Evolutionary conservation across 495 filamentous ascomycete species (phyloP).

Genomic region (Hypoxylon cercidicola): DNA sequence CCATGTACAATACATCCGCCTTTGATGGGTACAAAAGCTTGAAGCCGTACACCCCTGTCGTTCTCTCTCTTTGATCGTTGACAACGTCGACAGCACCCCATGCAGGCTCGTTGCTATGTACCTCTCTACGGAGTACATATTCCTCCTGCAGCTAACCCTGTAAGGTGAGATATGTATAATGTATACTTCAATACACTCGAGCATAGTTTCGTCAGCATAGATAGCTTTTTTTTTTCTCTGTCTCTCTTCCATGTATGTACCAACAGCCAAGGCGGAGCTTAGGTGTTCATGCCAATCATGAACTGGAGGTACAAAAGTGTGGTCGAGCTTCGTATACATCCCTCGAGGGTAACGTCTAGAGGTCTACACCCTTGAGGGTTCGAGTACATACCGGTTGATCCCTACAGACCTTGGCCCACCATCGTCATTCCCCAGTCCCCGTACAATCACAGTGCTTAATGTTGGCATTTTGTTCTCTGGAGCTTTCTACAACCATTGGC

Average conservation of each 20-base stretch:
- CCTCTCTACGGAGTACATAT: conserved; percentile 30
- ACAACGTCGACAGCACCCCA: conserved; percentile 39
- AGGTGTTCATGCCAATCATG: conserved; percentile 38
- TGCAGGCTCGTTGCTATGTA: conserved; percentile 39
- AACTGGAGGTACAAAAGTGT: conserved; percentile 37
- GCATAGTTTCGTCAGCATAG: conserved; percentile 40
- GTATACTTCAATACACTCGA: conserved; percentile 30
- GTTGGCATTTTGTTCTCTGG: conserved; percentile 35
- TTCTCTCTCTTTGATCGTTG: conserved; percentile 36
- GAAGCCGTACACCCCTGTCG: conserved; percentile 37
- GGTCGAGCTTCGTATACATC: conserved; percentile 41
- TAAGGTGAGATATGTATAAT: conserved; percentile 25
- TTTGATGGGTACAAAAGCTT: conserved; percentile 42
- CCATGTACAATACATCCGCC: conserved; percentile 35
- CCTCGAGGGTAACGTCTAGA: conserved; percentile 30
- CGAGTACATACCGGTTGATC: conserved; percentile 44
- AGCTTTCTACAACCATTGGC: conserved; percentile 42
- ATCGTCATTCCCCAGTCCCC: conserved; percentile 44
- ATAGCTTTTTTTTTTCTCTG: conserved; percentile 17
- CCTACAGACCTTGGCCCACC: conserved; percentile 41
- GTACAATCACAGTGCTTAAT: conserved; percentile 43
- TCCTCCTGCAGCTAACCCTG: conserved; percentile 37
- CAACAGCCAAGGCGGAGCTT: conserved; percentile 42
- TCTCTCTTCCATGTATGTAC: conserved; percentile 18
- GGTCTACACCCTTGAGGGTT: conserved; percentile 38